Evolutionary conservation across 129 eudicot species (phyloP).

Genomic region (Oenanthe sinensis): DNA sequence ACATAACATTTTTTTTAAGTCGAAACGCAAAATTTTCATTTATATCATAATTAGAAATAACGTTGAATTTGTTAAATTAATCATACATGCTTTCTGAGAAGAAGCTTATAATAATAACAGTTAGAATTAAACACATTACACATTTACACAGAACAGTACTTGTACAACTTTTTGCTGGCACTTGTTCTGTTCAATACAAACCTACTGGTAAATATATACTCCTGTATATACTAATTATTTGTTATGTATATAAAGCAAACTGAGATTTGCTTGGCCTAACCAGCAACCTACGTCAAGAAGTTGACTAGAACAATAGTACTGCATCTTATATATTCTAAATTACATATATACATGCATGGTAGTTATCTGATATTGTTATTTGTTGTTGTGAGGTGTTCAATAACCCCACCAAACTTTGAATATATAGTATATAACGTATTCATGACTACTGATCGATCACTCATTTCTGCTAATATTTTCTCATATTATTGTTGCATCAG

Average conservation of each 20-base stretch:
- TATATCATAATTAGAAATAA: no score
- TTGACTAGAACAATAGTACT: neutral
- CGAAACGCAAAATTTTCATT: no score
- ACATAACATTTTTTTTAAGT: no score
- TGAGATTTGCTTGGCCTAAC: neutral
- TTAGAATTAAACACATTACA: no score
- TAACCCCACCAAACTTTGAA: constrained; percentile 7
- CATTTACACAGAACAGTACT: no score
- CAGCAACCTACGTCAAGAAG: neutral
- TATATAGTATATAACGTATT: neutral
- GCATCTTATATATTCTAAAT: neutral
- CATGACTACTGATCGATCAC: neutral
- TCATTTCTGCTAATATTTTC: neutral
- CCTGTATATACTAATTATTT: no score
- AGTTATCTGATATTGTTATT: neutral
- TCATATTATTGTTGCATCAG: no score
- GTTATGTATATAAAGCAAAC: neutral
- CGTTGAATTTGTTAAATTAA: no score
- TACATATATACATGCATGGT: neutral
- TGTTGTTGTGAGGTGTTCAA: constrained; percentile 4
- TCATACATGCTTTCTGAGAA: no score
- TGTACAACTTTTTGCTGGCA: no score
- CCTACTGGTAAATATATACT: neutral
- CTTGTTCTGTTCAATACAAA: neutral
- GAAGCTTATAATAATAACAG: no score